Conservation (phyloP, 257 asterid genomes). For the Echites panduratus region DNA sequence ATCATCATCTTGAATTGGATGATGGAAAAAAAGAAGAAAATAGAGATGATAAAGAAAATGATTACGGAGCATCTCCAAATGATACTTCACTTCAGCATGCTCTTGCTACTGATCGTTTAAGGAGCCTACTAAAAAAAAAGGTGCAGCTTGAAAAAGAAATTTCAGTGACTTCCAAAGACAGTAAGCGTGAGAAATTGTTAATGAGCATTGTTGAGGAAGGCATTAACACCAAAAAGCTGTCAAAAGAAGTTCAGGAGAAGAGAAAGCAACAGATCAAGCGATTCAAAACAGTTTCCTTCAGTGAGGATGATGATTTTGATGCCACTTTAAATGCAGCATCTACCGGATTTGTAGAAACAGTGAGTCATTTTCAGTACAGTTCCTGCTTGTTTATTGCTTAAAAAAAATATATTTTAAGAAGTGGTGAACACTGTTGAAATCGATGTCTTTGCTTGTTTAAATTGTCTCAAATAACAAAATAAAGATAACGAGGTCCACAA, state of each 20-base stretch:
- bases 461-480: not conserved
- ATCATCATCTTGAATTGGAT: conserved; percentile 27
- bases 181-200: conserved; percentile 36
- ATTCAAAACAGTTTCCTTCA: conserved; percentile 47
- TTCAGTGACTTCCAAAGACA: conserved; percentile 36
- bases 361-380: conserved; percentile 34
- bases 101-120: conserved; percentile 76
- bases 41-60: conserved; percentile 34
- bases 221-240: conserved; percentile 36
- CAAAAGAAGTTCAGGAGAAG: conserved; percentile 36
- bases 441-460: not conserved
- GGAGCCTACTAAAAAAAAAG: conserved; percentile 66
- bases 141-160: conserved; percentile 69
- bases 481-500: not conserved
- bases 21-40: conserved; percentile 31
- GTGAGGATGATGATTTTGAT: conserved; percentile 84
- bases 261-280: conserved; percentile 43
- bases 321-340: conserved; percentile 80
- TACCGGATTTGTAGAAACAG: conserved; percentile 91
- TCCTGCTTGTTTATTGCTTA: conserved; percentile 4
- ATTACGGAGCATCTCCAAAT: conserved; percentile 40
- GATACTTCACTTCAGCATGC: conserved; percentile 82
- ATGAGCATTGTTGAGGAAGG: conserved; percentile 56
- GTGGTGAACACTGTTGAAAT: not conserved
- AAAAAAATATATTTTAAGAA: not conserved